Base-by-base conservation (phyloP, 257 asterid genomes). In the Scutellaria galericulata region DNA sequence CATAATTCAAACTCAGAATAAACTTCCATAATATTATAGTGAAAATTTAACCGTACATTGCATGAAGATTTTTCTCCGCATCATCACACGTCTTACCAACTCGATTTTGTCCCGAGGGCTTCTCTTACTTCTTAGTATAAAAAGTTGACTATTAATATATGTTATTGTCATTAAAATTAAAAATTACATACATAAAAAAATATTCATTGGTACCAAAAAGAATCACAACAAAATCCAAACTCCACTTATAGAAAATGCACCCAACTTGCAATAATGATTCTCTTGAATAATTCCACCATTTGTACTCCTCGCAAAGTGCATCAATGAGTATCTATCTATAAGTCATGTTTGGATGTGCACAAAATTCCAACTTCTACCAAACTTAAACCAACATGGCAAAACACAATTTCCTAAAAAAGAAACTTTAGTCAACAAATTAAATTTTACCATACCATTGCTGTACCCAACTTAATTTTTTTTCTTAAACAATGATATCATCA, bases 301-400 rank as follows among this genome's bases (percentile, higher is more conserved):
- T 45, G 41, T 65, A 73, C 35, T 54, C 59, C 31, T 65, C 10
- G 53, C 52, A 51, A 9, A 55, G 66, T 73, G 71, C 14, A 52
- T 62, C 53, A 12, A 10, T 40, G 59, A 35, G 40, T 18, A 40
- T 53, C 71, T 9, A 11, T 54, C 14, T 2, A 27, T 5, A 22
- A n/a, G 55, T 51, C 64, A 15, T 50, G 70, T 72, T 72, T 72
- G 77, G 77, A 46, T 60, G 35, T 35, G 13, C 51, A 51, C 31
- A 5, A 13, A 54, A 53, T 41, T 54, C 52, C 37, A 27, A 37
- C 7, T 39, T 39, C 40, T 41, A 7, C 56, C 37, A 3, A 39
- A 20, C 52, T 68, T 68, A 53, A 31, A 31, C 5, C 37, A 31
- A 31, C 37, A 31, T 4, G 5, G 37, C 37, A 31, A 31, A 31